Conservation (phyloP, 2,329 filamentous ascomycete genomes). For the Beauveria bassiana region DNA sequence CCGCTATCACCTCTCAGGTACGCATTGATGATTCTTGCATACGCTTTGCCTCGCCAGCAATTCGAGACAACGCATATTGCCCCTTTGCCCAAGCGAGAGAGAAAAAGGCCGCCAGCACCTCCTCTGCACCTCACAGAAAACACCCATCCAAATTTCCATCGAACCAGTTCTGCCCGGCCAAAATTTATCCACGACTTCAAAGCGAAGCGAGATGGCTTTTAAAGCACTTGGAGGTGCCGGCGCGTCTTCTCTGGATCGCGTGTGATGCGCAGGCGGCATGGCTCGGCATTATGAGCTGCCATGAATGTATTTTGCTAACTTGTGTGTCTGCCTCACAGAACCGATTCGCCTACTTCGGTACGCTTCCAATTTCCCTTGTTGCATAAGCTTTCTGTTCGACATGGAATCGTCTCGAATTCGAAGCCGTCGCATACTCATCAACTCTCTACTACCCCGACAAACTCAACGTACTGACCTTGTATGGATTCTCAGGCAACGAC, state of each 20-base stretch:
- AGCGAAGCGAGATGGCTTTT: background rate
- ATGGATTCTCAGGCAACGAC: slow-evolving; percentile 45
- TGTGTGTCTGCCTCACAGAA: slow-evolving; percentile 52
- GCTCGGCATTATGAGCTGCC: background rate
- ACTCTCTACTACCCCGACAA: background rate
- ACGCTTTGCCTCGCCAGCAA: background rate
- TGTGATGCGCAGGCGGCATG: background rate
- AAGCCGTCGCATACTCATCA: background rate
- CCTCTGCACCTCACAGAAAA: background rate
- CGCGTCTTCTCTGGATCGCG: background rate
- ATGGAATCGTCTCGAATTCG: slow-evolving; percentile 6
- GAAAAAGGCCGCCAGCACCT: background rate
- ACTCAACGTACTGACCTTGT: slow-evolving; percentile 6
- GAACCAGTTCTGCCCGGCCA: background rate
- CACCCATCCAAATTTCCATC: background rate
- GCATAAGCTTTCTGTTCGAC: slow-evolving; percentile 16
- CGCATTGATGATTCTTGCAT: slow-evolving; percentile 20
- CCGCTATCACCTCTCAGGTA: slow-evolving; percentile 48
- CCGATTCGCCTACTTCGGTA: slow-evolving; percentile 98
- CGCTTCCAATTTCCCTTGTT: slow-evolving; percentile 21
- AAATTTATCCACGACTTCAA: background rate
- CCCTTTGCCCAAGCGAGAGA: background rate
- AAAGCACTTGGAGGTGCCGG: background rate
- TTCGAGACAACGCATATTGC: background rate
- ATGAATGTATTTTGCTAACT: slow-evolving; percentile 8